Conservation (phyloP, 805 yeast species). For the Clavispora fructus region DNA sequence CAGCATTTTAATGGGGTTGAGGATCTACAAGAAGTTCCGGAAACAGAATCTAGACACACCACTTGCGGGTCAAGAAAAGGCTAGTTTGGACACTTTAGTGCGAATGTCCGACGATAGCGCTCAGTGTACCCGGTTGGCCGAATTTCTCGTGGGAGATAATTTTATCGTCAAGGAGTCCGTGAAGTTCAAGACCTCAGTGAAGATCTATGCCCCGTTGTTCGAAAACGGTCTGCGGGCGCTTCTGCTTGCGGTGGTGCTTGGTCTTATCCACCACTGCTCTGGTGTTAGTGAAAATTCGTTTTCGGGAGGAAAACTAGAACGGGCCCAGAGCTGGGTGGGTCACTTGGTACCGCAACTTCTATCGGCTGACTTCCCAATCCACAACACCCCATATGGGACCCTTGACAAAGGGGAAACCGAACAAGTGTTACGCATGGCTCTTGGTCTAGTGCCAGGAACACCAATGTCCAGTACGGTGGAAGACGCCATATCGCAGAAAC, state of each 20-base stretch:
- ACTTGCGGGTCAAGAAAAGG: not conserved
- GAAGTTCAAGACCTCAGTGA: not conserved
- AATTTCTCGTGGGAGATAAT: not conserved
- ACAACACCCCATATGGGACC: not conserved
- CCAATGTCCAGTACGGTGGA: not conserved
- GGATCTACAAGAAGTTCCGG: not conserved
- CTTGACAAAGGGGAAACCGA: not conserved
- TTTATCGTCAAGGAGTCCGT: not conserved
- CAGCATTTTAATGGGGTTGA: not conserved
- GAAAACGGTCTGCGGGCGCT: not conserved
- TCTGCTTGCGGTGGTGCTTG: not conserved
- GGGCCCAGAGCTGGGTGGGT: not conserved
- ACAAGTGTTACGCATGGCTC: not conserved
- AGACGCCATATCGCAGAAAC: not conserved
- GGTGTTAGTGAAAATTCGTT: not conserved
- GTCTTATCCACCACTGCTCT: not conserved
- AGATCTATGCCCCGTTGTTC: not conserved
- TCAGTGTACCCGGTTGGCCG: not conserved
- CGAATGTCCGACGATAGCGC: not conserved
- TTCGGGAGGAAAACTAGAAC: not conserved
- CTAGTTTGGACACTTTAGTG: not conserved
- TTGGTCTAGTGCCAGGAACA: not conserved
- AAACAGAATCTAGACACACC: not conserved
- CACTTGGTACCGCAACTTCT: not conserved
- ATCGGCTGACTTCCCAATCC: not conserved